A percentile compares a stretch with the other conserved stretches of the same genome.
Conservation (phyloP, 192 early-diverging fungal species). For the Backusella macrospora region DNA sequence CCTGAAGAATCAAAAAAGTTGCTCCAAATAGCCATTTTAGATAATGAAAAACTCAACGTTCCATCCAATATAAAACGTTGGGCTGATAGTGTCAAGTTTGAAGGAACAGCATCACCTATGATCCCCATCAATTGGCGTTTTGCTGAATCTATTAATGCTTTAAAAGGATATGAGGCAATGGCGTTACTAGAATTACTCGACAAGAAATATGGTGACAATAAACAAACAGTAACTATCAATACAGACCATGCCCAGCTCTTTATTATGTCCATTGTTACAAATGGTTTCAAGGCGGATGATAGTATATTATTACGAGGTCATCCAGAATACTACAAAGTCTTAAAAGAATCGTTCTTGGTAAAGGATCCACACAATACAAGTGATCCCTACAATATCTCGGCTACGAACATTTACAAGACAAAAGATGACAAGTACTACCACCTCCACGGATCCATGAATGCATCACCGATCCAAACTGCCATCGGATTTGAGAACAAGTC, state of each 20-base stretch:
- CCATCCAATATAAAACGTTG: background rate
- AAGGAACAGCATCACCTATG: background rate
- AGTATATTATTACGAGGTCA: background rate
- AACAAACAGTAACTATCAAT: constrained; percentile 1
- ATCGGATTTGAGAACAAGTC: background rate
- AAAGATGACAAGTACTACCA: background rate
- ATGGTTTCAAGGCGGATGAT: background rate
- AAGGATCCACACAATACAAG: background rate
- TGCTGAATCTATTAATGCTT: constrained; percentile 1
- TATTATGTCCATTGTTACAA: constrained; percentile 1
- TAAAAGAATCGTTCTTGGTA: background rate
- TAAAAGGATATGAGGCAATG: background rate
- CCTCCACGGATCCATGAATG: background rate
- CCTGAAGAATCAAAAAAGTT: background rate
- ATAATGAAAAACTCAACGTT: background rate
- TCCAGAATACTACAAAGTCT: background rate
- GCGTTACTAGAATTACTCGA: background rate
- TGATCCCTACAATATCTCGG: background rate
- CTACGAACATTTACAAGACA: background rate
- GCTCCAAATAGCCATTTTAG: background rate
- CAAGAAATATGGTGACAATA: background rate
- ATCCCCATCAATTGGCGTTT: background rate
- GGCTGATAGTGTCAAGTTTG: background rate
- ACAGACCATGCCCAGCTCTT: constrained; percentile 16
- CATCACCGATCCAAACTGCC: background rate